Evolutionary conservation across 202 grass and related monocot genomes (phyloP).

Genomic region (Tripidium arundinaceum): DNA sequence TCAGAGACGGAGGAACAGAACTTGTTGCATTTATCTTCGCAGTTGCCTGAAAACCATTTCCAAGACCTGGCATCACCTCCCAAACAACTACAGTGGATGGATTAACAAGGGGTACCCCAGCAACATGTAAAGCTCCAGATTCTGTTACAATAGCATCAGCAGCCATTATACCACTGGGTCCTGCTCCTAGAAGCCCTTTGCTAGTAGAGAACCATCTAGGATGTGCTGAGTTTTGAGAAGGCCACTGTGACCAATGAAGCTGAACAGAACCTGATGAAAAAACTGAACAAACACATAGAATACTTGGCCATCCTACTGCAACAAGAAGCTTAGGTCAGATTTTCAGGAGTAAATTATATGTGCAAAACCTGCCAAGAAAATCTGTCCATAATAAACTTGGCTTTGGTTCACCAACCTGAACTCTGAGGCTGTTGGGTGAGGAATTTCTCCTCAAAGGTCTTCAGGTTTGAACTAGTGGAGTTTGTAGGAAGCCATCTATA

Average conservation of each 20-base stretch:
- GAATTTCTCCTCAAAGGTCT: conserved; percentile 89
- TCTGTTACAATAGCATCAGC: conserved; percentile 97
- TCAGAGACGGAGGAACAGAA: conserved; percentile 75
- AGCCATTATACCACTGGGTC: conserved; percentile 97
- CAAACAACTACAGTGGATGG: conserved; percentile 98
- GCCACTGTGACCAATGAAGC: conserved; percentile 95
- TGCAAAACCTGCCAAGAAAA: neutral
- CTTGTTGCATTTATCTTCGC: conserved; percentile 75
- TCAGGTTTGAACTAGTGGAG: conserved; percentile 52
- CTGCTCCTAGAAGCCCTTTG: conserved; percentile 95
- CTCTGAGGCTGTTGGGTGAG: conserved; percentile 73
- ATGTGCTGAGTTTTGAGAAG: conserved; percentile 61
- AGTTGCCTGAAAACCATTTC: conserved; percentile 81
- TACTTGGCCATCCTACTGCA: conserved; percentile 90
- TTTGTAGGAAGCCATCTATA: conserved; percentile 94
- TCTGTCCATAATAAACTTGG: neutral
- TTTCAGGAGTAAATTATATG: conserved; percentile 22
- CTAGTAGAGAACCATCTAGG: conserved; percentile 96
- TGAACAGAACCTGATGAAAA: conserved; percentile 98
- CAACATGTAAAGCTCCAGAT: conserved; percentile 86
- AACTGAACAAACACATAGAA: conserved; percentile 92
- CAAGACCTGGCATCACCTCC: conserved; percentile 98
- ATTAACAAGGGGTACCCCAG: conserved; percentile 98
- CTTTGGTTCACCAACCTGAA: conserved; percentile 59
- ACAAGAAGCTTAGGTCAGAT: conserved; percentile 36